phyloP scores from a whole-genome alignment of 768 basidiomycete genomes.

The Leccinum arenicola region DNA sequence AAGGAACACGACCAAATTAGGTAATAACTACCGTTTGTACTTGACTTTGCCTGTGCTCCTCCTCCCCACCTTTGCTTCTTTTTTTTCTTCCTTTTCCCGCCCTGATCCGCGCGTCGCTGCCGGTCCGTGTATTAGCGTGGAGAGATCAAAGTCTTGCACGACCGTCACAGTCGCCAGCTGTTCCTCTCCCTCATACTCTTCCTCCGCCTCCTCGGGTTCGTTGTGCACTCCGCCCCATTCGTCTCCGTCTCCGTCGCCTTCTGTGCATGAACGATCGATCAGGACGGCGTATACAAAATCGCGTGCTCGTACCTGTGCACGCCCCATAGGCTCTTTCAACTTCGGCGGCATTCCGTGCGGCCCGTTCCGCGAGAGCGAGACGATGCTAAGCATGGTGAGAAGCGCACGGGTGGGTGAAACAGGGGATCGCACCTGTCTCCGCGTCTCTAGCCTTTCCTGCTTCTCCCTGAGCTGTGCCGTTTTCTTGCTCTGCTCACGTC shows the following conservation, averaged over 20 bases:
- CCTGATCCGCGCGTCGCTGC: slow-evolving; percentile 10
- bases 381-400: slow-evolving; percentile 55
- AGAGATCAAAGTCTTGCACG: slow-evolving; percentile 87
- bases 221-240: slow-evolving; percentile 47
- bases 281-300: not conserved
- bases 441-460: slow-evolving; percentile 65
- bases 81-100: not conserved
- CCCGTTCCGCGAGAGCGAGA: slow-evolving; percentile 72
- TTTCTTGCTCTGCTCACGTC: slow-evolving; percentile 71
- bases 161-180: slow-evolving; percentile 87
- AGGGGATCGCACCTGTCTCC: slow-evolving; percentile 63
- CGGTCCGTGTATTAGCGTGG: slow-evolving; percentile 51
- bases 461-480: slow-evolving; percentile 78
- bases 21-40: slow-evolving; percentile 54
- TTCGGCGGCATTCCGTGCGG: slow-evolving; percentile 69
- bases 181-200: slow-evolving; percentile 82
- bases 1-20: not conserved
- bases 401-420: slow-evolving; percentile 3
- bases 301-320: slow-evolving; percentile 36
- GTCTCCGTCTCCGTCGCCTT: slow-evolving; percentile 40
- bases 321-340: slow-evolving; percentile 75
- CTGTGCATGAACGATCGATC: slow-evolving; percentile 15
- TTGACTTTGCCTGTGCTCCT: slow-evolving; percentile 36
- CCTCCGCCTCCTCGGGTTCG: slow-evolving; percentile 42
- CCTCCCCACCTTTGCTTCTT: slow-evolving; percentile 16